Base-by-base conservation (phyloP, 768 basidiomycete genomes). In the Pleurotus platypus region DNA sequence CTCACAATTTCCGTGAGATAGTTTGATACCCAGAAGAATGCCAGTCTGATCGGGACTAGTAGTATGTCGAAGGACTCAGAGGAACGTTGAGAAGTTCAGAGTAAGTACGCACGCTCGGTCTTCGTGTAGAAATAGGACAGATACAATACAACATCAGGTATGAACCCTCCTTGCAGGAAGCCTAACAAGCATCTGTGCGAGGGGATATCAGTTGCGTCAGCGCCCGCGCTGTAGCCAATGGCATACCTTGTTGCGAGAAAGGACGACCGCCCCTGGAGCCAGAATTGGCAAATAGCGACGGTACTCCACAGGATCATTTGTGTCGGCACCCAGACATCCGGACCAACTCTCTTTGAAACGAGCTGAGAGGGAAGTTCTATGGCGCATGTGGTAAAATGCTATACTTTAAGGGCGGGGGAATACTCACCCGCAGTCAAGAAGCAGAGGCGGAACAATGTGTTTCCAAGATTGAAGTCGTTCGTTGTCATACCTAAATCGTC, bases 21-120 rank as follows among this genome's bases (percentile, higher is more conserved):
- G 66, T 80, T 80, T 3, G 83, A 82, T 22, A 81, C 74, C 86
- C 85, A 90, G 74, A 89, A 87, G 62, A 77, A 82, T 1, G 84
- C 85, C 7, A 89, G 73, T 13, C 87, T 79, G 43, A 87, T 78
- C 2, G 86, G 84, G 0, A 87, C 79, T 83, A 60, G 30, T 39
- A 27, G 55, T 20, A 20, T 20, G 13, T 49, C 55, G 46, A 30
- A 26, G 8, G 30, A 30, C 30, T 30, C 8, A 11, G 22, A 12
- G 43, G 42, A 30, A 11, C 18, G 5, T 18, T 20, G 8, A 12
- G 43, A 13, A 15, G 20, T 15, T 35, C 46, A 30, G 27, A 13
- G 57, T 57, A 4, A 26, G 8, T 54, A 69, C 78, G 64, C 60
- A 82, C 83, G 69, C 67, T 84, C 83, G 12, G 61, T 69, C 58